Evolutionary conservation across 2,329 filamentous ascomycete genomes (phyloP), one percentile per base, ranked within the genome.

Genomic region (Colletotrichum gigasporum): DNA sequence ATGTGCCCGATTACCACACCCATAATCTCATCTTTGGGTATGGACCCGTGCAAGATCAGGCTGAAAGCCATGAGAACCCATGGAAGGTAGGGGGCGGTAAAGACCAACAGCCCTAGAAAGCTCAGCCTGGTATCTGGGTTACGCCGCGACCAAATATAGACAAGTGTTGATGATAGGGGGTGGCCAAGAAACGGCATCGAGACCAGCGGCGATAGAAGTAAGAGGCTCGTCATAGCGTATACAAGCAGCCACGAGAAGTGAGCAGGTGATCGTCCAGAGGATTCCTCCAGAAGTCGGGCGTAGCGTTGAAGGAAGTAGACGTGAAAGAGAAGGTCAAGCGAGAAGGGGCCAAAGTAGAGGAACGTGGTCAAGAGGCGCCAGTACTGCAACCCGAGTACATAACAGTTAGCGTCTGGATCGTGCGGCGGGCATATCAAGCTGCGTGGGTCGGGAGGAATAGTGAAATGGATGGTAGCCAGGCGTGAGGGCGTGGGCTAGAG

Each of bases 241-340:
- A 96, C 82, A 2, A 99, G 85, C 16, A 99, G 85, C 94, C 95
- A 99, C 5, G 94, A 94, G 82, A 97, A 99, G 74, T 96, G 91
- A 3, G 96, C 96, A 1, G 95, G 92, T 4, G 93, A 96, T 42
- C 92, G 89, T 39, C 94, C 93, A n/a, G 94, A 94, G 0, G 93
- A 94, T 78, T 98, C 95, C 79, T 99, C 96, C 47, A 99, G 88
- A 42, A 98, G 91, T 52, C 96, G 91, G 6, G 95, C 94, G 78
- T 99, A 99, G 61, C 96, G 91, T 76, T 97, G 94, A 62, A 97
- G 90, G 81, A 99, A 99, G 86, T 97, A 99, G 76, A 98, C 92
- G 78, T 98, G 95, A 83, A 97, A 98, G 70, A 98, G 85, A 39
- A 99, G 89, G 76, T 98, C 96, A 74, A 99, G 88, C 28, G 91